phyloP scores from a whole-genome alignment of 163 green algal genomes.

The Dunaliella salina region DNA sequence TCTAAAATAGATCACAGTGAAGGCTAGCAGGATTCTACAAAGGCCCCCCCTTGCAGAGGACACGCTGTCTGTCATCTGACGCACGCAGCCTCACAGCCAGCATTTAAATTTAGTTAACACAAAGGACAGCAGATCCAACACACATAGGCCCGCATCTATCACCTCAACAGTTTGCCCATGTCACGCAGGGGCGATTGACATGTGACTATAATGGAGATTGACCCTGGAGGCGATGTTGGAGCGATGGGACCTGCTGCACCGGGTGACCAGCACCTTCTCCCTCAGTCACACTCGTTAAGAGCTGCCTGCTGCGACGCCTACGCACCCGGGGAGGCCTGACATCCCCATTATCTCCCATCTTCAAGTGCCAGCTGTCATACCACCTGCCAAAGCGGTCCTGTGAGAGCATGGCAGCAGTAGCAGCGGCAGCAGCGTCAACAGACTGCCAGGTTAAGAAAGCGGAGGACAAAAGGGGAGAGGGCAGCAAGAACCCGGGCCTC shows the following conservation, averaged over 20 bases:
- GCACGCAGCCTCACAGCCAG: too few relatives aligned
- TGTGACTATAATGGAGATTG: background rate
- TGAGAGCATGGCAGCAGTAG: background rate
- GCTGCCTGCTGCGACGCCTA: conserved; percentile 3
- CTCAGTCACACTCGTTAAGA: background rate
- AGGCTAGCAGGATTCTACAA: too few relatives aligned
- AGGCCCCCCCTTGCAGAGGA: too few relatives aligned
- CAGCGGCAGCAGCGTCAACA: background rate
- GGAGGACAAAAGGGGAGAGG: background rate
- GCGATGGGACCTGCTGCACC: background rate
- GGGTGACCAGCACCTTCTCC: background rate
- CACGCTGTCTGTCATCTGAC: too few relatives aligned
- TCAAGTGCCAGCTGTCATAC: conserved; percentile 14
- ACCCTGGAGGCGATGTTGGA: background rate
- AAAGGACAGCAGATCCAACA: too few relatives aligned
- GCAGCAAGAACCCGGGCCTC: background rate
- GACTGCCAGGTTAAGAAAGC: background rate
- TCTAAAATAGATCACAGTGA: too few relatives aligned
- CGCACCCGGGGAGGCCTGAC: background rate
- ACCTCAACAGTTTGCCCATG: too few relatives aligned
- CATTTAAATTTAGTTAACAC: too few relatives aligned
- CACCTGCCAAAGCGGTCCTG: conserved; percentile 7
- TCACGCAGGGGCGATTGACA: too few relatives aligned
- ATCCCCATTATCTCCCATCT: conserved; percentile 7
- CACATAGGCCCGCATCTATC: too few relatives aligned